These are phyloP conservation scores for Heliamphora exappendiculata DNA, from an alignment of 148 eudicot genomes.

Conservation along the genomic window DNA sequence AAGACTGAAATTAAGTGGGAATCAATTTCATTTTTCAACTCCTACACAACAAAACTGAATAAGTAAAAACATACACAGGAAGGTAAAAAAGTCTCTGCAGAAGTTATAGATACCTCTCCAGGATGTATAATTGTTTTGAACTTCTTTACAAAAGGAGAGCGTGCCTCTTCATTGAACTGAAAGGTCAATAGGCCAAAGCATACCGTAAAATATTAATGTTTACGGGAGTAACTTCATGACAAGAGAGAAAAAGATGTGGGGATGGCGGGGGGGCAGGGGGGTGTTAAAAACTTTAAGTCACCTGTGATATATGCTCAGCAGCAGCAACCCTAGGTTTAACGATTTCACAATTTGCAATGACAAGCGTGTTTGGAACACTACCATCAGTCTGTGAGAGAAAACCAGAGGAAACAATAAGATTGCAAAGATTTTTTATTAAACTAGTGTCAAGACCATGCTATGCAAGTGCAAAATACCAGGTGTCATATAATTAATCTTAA, in stretches of 20 bases:
- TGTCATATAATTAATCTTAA: too few relatives aligned
- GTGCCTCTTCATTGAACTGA: conserved; percentile 97
- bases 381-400: conserved; percentile 73
- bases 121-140: conserved; percentile 93
- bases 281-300: conserved; percentile 9
- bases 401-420: background rate
- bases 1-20: background rate
- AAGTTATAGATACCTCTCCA: conserved; percentile 65
- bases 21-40: background rate
- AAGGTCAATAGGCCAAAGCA: conserved; percentile 19
- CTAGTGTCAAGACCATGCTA: too few relatives aligned
- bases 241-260: background rate
- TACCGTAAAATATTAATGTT: background rate
- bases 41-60: background rate
- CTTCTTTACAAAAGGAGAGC: conserved; percentile 93
- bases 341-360: conserved; percentile 89
- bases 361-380: conserved; percentile 85
- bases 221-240: background rate
- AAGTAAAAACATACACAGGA: background rate
- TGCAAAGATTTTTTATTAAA: too few relatives aligned
- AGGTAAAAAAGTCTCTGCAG: background rate
- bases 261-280: background rate
- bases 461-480: too few relatives aligned
- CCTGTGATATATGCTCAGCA: conserved; percentile 97
- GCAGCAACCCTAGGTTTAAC: conserved; percentile 98